These are phyloP conservation scores for Rehmannia glutinosa DNA, from an alignment of 257 asterid species.

Conservation along the genomic window DNA sequence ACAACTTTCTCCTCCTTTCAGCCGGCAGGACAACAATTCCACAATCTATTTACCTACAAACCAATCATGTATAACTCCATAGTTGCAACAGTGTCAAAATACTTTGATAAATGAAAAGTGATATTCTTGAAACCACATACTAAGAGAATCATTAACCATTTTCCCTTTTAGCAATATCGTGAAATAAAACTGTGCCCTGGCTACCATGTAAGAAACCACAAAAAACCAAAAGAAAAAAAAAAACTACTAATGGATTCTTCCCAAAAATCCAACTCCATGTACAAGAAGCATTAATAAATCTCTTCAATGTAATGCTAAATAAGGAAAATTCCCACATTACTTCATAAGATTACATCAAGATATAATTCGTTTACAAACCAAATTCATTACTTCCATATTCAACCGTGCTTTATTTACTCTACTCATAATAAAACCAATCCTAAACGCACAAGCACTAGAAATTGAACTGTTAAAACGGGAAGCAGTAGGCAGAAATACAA, in stretches of 20 bases:
- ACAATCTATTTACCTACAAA: not conserved
- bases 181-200: not conserved
- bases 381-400: too few species aligned
- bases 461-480: too few species aligned
- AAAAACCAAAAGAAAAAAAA: not conserved
- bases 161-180: not conserved
- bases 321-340: slow-evolving; percentile 4
- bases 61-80: not conserved
- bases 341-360: not conserved
- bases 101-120: not conserved
- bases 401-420: too few species aligned
- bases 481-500: not conserved
- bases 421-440: too few species aligned
- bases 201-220: not conserved
- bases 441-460: too few species aligned
- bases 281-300: not conserved
- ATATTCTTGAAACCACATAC: too few species aligned
- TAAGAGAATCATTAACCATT: slow-evolving; percentile 1
- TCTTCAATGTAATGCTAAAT: slow-evolving; percentile 4
- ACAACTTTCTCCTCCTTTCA: not conserved
- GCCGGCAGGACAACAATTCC: not conserved
- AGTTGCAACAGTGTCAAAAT: not conserved
- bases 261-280: too few species aligned
- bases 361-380: not conserved
- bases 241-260: not conserved